Evolutionary conservation across 345 rosid genomes (phyloP).

Genomic region (Murraya paniculata): DNA sequence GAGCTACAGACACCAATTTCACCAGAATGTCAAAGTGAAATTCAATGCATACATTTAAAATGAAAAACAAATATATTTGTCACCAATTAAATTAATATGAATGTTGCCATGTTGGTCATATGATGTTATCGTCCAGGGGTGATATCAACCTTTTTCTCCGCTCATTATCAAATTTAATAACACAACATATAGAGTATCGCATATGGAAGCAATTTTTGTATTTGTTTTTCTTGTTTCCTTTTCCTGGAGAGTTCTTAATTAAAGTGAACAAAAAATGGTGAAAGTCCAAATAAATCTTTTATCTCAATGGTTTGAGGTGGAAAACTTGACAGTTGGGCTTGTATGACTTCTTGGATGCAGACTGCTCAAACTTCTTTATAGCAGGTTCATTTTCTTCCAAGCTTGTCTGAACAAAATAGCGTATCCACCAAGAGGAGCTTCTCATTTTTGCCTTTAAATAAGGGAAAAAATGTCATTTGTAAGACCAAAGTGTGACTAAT

Average conservation of each 20-base stretch:
- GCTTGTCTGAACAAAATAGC: constrained; percentile 56
- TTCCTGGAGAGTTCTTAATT: not conserved
- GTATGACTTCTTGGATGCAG: constrained; percentile 55
- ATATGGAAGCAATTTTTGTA: not conserved
- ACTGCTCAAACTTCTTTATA: constrained; percentile 64
- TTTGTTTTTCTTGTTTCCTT: not conserved
- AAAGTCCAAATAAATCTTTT: not conserved
- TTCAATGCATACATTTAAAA: not conserved
- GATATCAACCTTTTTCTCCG: too few species aligned
- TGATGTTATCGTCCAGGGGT: constrained; percentile 12
- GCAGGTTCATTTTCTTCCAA: constrained; percentile 65
- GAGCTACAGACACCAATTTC: not conserved
- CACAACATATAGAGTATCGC: not conserved
- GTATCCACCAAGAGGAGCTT: constrained; percentile 72
- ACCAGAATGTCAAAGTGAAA: not conserved
- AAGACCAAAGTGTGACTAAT: not conserved
- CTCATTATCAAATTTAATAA: constrained; percentile 8
- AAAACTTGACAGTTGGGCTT: constrained; percentile 84
- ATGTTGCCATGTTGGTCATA: constrained; percentile 10
- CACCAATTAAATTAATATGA: constrained; percentile 25
- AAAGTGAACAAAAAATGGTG: not conserved
- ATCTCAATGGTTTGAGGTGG: constrained; percentile 69
- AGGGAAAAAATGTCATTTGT: not conserved
- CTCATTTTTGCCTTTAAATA: constrained; percentile 63
- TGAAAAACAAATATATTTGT: constrained; percentile 5